Percentiles rank a stretch among this genome's conserved stretches.
These are phyloP conservation scores for Amanita subjunquillea DNA, from an alignment of 768 basidiomycete species.

Conservation along the genomic window DNA sequence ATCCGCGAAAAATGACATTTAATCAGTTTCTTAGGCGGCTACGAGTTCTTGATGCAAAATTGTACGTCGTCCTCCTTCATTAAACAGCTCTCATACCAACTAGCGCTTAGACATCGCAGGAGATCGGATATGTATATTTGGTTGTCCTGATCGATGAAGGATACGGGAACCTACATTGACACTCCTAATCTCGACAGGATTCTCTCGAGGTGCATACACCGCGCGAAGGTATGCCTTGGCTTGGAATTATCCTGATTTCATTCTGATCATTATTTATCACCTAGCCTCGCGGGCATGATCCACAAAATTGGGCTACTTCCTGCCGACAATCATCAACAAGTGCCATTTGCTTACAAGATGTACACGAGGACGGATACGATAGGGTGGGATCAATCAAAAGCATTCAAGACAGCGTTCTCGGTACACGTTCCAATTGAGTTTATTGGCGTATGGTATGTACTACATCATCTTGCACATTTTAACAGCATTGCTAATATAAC, in stretches of 20 bases:
- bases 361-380: slow-evolving; percentile 39
- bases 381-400: slow-evolving; percentile 37
- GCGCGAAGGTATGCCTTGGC: slow-evolving; percentile 32
- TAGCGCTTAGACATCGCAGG: slow-evolving; percentile 28
- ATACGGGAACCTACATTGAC: not conserved
- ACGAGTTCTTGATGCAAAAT: slow-evolving; percentile 7
- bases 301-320: slow-evolving; percentile 42
- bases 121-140: slow-evolving; percentile 56
- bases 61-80: not conserved
- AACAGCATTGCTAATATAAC: not conserved
- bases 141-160: slow-evolving; percentile 15
- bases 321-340: slow-evolving; percentile 39
- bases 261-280: not conserved
- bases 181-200: slow-evolving; percentile 18
- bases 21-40: not conserved
- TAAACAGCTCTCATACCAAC: not conserved
- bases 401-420: slow-evolving; percentile 48
- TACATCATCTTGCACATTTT: not conserved
- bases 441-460: slow-evolving; percentile 41
- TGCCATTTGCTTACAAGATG: slow-evolving; percentile 58
- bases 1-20: not conserved
- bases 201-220: slow-evolving; percentile 59
- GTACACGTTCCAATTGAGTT: slow-evolving; percentile 46
- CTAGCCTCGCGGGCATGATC: slow-evolving; percentile 39
- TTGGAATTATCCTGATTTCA: not conserved